A percentile compares a stretch with the other conserved stretches of the same genome.
These are phyloP conservation scores for Iris macrosiphon DNA, from an alignment of 106 monocot species.

Conservation along the genomic window DNA sequence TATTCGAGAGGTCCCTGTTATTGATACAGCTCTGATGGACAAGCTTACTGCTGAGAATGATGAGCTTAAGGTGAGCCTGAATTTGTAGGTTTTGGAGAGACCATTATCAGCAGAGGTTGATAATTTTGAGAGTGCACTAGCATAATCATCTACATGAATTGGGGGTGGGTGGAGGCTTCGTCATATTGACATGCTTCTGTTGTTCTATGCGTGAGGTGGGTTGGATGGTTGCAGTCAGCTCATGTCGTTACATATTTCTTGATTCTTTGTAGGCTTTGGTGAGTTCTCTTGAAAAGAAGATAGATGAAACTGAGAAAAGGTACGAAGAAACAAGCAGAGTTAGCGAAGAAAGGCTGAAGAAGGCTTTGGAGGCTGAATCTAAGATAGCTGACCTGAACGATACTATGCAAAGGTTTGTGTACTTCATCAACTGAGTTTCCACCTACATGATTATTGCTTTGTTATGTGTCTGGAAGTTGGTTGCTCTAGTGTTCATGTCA, in stretches of 20 bases:
- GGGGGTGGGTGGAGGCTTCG: not conserved
- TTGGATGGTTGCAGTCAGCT: not conserved
- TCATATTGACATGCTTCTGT: not conserved
- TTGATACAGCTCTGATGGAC: conserved; percentile 53
- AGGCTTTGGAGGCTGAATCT: conserved; percentile 72
- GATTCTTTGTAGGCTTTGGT: conserved; percentile 43
- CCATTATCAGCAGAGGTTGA: not conserved
- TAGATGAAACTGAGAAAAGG: conserved; percentile 89
- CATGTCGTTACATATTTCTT: not conserved
- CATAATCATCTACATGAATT: not conserved
- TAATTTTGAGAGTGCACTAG: not conserved
- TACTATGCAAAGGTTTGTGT: conserved; percentile 69
- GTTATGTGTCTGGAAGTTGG: too few species aligned
- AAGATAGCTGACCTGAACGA: conserved; percentile 53
- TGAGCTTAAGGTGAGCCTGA: conserved; percentile 54
- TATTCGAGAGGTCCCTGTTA: conserved; percentile 44
- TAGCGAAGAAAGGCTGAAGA: conserved; percentile 69
- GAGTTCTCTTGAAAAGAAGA: conserved; percentile 74
- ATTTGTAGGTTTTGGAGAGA: not conserved
- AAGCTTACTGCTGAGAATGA: conserved; percentile 71
- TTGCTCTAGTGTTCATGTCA: not conserved
- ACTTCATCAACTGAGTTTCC: not conserved
- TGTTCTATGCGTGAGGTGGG: not conserved
- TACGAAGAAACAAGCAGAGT: conserved; percentile 77
- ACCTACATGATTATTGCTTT: not conserved